Evolutionary conservation across 2,329 filamentous ascomycete species (phyloP).

Genomic region (Gyromitra esculenta): DNA sequence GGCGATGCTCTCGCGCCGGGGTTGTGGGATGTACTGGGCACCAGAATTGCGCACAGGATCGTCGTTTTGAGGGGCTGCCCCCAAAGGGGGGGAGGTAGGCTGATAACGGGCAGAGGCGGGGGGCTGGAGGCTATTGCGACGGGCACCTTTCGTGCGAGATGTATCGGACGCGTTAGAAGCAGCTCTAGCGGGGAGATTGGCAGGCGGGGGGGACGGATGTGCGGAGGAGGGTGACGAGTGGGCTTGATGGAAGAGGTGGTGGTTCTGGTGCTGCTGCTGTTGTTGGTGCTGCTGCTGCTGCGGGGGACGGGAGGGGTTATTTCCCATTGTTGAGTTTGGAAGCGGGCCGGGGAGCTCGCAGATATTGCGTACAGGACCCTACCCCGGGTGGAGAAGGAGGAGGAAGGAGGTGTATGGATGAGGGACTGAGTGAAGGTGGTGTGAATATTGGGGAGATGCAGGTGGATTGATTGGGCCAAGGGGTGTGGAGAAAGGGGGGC

Average conservation of each 20-base stretch:
- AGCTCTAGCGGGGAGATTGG: conserved; percentile 45
- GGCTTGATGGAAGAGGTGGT: conserved; percentile 40
- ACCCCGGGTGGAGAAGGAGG: conserved; percentile 5
- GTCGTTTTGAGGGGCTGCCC: conserved; percentile 12
- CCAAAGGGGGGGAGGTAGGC: conserved; percentile 31
- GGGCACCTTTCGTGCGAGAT: conserved; percentile 42
- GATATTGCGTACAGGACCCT: conserved; percentile 29
- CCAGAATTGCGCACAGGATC: conserved; percentile 31
- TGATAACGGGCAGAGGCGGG: conserved; percentile 46
- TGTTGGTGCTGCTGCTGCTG: conserved; percentile 43
- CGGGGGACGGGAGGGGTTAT: conserved; percentile 55
- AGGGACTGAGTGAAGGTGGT: not conserved
- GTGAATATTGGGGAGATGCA: conserved; percentile 31
- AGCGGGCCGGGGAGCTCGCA: conserved; percentile 8
- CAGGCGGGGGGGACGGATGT: conserved; percentile 41
- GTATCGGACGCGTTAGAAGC: conserved; percentile 47
- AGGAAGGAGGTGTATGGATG: not conserved
- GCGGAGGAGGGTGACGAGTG: conserved; percentile 46
- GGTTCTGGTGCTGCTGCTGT: conserved; percentile 45
- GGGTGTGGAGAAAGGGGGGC: not conserved
- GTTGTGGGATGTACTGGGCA: conserved; percentile 34
- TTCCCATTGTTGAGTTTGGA: conserved; percentile 53
- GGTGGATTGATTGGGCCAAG: conserved; percentile 23
- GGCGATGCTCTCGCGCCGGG: conserved; percentile 52
- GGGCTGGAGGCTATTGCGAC: conserved; percentile 53